Percentiles rank a stretch among this genome's conserved stretches.
Conservation (phyloP, 2,329 filamentous ascomycete genomes). For the Rutstroemia sp. region DNA sequence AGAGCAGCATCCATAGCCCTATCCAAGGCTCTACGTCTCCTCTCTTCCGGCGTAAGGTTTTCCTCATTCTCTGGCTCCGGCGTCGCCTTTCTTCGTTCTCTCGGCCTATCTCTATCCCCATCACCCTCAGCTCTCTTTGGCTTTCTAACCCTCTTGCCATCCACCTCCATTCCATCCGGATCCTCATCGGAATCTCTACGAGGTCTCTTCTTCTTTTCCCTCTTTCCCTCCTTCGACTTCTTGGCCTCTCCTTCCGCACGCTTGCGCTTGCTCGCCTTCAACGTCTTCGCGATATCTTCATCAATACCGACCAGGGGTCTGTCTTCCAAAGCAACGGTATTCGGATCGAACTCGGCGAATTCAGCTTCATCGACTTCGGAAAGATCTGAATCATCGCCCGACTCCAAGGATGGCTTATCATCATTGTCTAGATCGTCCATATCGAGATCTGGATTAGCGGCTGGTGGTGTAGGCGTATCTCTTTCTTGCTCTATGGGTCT, state of each 20-base stretch:
- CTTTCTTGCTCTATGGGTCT: slow-evolving; percentile 18
- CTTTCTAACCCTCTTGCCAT: slow-evolving; percentile 43
- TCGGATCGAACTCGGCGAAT: slow-evolving; percentile 62
- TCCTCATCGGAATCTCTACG: slow-evolving; percentile 39
- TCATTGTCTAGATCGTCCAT: slow-evolving; percentile 24
- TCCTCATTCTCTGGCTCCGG: slow-evolving; percentile 66
- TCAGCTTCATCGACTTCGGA: slow-evolving; percentile 65
- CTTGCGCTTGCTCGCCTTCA: slow-evolving; percentile 60
- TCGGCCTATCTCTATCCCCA: slow-evolving; percentile 25
- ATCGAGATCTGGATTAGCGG: slow-evolving; percentile 25
- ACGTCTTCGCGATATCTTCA: slow-evolving; percentile 54
- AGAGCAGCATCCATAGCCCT: slow-evolving; percentile 81
- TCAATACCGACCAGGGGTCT: slow-evolving; percentile 56
- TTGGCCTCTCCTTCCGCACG: slow-evolving; percentile 57
- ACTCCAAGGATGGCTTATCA: slow-evolving; percentile 11
- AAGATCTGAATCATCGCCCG: slow-evolving; percentile 44
- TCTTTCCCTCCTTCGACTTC: slow-evolving; percentile 59
- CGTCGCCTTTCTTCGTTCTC: slow-evolving; percentile 36
- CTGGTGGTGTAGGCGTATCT: slow-evolving; percentile 16
- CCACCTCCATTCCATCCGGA: slow-evolving; percentile 42
- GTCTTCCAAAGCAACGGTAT: slow-evolving; percentile 55
- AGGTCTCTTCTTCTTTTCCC: slow-evolving; percentile 64
- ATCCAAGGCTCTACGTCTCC: slow-evolving; percentile 76
- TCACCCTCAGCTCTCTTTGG: slow-evolving; percentile 32
- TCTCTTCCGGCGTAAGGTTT: slow-evolving; percentile 74